Conservation (phyloP, 1,139 yeast genomes). For the Magnusiomyces paraingens region DNA sequence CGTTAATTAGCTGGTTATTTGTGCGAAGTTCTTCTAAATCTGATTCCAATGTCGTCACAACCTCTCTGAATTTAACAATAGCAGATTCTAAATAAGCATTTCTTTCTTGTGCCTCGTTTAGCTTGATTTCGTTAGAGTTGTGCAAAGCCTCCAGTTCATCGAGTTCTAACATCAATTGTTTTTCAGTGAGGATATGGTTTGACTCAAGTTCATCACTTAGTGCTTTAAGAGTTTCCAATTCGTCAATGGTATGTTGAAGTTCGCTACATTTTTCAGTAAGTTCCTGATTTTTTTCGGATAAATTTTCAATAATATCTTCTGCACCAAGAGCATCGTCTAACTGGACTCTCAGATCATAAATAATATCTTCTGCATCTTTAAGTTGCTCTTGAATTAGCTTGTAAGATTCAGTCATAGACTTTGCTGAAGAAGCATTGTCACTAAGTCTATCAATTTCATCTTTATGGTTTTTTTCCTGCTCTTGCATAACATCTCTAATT, state of each 20-base stretch:
- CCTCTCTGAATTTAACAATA: slow-evolving; percentile 29
- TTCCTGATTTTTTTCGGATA: slow-evolving; percentile 50
- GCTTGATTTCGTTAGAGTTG: slow-evolving; percentile 28
- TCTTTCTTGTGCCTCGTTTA: slow-evolving; percentile 34
- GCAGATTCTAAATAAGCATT: slow-evolving; percentile 34
- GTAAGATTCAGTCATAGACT: slow-evolving; percentile 15
- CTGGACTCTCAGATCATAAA: slow-evolving; percentile 41
- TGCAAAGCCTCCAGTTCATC: slow-evolving; percentile 32
- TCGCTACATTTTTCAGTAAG: slow-evolving; percentile 38
- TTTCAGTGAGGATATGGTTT: slow-evolving; percentile 48
- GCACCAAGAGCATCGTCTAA: slow-evolving; percentile 35
- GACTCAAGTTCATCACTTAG: slow-evolving; percentile 60
- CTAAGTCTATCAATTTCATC: slow-evolving; percentile 36
- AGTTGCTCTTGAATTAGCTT: slow-evolving; percentile 33
- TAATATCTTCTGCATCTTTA: slow-evolving; percentile 37
- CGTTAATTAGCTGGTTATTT: slow-evolving; percentile 18
- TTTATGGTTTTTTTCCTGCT: slow-evolving; percentile 38
- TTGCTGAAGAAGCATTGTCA: slow-evolving; percentile 10
- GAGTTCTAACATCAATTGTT: slow-evolving; percentile 46
- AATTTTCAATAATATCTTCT: slow-evolving; percentile 45
- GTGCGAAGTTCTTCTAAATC: slow-evolving; percentile 27
- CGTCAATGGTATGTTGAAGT: slow-evolving; percentile 43
- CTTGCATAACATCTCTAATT: slow-evolving; percentile 34
- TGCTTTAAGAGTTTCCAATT: slow-evolving; percentile 53
- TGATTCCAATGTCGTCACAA: slow-evolving; percentile 28